These are phyloP conservation scores for Prunella vulgaris DNA, from an alignment of 257 asterid species.

Conservation along the genomic window DNA sequence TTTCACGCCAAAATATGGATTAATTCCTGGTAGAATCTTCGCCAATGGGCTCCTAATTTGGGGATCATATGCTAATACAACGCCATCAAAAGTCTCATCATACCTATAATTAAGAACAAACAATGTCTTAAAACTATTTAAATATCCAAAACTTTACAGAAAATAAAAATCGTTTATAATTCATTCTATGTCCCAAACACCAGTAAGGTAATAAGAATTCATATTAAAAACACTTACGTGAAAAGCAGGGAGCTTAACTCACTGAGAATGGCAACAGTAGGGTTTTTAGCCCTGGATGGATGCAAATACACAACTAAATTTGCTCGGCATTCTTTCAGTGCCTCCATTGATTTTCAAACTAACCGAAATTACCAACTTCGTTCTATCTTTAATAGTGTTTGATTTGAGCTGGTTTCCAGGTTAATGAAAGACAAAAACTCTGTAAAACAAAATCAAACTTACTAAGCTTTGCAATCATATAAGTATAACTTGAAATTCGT, in stretches of 20 bases:
- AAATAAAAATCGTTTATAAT: background rate
- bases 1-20: conserved; percentile 59
- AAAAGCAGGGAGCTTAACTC: conserved; percentile 71
- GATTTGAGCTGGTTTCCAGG: background rate
- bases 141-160: background rate
- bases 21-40: conserved; percentile 61
- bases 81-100: conserved; percentile 69
- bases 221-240: conserved; percentile 36
- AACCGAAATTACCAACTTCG: background rate
- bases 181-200: background rate
- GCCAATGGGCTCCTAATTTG: conserved; percentile 36
- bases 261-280: conserved; percentile 46
- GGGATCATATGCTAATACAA: conserved; percentile 75
- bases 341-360: conserved; percentile 46
- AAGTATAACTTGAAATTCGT: background rate
- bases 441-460: background rate
- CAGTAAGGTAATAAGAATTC: background rate
- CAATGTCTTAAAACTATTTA: background rate
- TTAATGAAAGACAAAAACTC: background rate
- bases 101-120: conserved; percentile 38
- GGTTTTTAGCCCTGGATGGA: conserved; percentile 56
- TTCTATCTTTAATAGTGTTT: background rate
- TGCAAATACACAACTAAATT: conserved; percentile 49
- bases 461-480: background rate
- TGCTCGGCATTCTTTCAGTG: conserved; percentile 48